phyloP scores from a whole-genome alignment of 176 grass and related monocot species.

The Hordeum vulgare region DNA sequence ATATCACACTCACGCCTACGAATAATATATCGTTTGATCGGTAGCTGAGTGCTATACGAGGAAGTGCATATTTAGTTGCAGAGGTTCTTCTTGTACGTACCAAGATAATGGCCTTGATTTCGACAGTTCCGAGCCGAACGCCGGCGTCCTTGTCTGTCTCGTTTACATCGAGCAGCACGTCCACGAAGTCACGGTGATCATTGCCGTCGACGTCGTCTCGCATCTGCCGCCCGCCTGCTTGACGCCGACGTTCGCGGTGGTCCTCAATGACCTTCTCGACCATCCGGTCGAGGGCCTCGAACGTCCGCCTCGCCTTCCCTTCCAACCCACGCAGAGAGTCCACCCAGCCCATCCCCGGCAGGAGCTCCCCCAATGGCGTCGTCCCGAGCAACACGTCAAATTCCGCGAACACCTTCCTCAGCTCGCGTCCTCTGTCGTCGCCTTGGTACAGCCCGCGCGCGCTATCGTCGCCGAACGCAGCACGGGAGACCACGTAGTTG shows the following conservation, averaged over 20 bases:
- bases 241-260: background rate
- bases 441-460: background rate
- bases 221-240: background rate
- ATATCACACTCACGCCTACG: no score
- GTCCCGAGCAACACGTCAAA: background rate
- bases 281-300: background rate
- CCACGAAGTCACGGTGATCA: background rate
- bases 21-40: background rate
- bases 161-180: background rate
- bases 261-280: background rate
- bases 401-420: background rate
- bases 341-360: conserved; percentile 47
- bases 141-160: background rate
- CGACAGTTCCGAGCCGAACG: background rate
- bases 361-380: conserved; percentile 5
- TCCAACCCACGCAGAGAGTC: conserved; percentile 20
- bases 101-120: conserved; percentile 21
- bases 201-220: background rate
- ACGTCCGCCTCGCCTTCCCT: background rate
- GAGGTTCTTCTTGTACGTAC: no score
- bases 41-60: background rate
- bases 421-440: background rate
- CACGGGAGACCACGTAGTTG: background rate
- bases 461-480: conserved; percentile 11
- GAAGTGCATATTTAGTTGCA: no score